Evolutionary conservation across 768 basidiomycete species (phyloP).

Genomic region (Russula brevipes): DNA sequence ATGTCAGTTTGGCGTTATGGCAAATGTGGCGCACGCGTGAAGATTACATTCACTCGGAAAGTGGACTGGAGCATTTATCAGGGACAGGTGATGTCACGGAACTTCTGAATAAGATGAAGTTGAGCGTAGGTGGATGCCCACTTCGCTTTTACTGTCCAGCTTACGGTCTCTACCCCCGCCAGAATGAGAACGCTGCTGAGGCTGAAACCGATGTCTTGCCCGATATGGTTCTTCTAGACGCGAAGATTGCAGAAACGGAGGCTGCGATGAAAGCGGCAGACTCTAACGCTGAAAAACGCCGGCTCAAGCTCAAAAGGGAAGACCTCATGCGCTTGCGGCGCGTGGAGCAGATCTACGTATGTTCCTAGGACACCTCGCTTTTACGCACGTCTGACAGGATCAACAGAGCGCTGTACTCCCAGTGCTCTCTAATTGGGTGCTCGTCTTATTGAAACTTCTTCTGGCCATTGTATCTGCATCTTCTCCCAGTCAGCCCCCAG

Average conservation of each 20-base stretch:
- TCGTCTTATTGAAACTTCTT: constrained; percentile 87
- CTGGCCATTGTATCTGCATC: constrained; percentile 89
- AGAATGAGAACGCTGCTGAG: constrained; percentile 29
- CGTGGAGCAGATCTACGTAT: constrained; percentile 90
- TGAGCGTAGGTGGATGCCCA: constrained; percentile 27
- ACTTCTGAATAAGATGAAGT: constrained; percentile 32
- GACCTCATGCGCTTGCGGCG: constrained; percentile 84
- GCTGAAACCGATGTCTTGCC: constrained; percentile 61
- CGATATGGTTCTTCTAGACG: constrained; percentile 65
- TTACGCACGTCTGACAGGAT: constrained; percentile 6
- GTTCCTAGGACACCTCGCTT: constrained; percentile 28
- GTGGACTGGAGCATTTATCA: constrained; percentile 79
- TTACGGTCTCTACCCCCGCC: constrained; percentile 7
- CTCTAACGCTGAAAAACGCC: constrained; percentile 49
- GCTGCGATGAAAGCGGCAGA: constrained; percentile 47
- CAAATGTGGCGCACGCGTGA: constrained; percentile 97
- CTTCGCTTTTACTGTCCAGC: not conserved
- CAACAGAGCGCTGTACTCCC: constrained; percentile 76
- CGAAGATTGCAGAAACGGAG: constrained; percentile 66
- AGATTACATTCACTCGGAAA: constrained; percentile 91
- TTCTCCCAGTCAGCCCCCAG: constrained; percentile 55
- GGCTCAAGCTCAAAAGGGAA: constrained; percentile 61
- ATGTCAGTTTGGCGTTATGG: constrained; percentile 78
- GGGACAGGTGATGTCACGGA: constrained; percentile 57
- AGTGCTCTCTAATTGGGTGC: constrained; percentile 81